Evolutionary conservation across 805 yeast genomes (phyloP).

Genomic region (Lachancea dasiensis): DNA sequence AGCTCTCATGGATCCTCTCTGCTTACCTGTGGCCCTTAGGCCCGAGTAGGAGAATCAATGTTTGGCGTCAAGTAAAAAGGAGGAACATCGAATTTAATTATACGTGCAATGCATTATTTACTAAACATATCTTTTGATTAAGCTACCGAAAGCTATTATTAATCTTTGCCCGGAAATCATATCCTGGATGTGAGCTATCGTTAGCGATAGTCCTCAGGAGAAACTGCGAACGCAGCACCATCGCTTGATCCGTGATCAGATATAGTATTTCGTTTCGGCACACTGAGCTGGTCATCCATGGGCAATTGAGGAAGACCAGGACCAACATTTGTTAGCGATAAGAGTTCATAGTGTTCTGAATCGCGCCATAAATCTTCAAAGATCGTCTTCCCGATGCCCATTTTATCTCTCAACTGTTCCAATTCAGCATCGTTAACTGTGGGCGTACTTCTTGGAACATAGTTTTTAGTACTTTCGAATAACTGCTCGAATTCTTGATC

Average conservation of each 20-base stretch:
- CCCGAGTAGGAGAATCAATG: too few relatives aligned
- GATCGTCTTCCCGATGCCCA: not conserved
- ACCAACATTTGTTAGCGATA: not conserved
- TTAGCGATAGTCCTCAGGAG: not conserved
- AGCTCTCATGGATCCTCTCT: too few relatives aligned
- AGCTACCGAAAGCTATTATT: too few relatives aligned
- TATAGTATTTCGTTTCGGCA: not conserved
- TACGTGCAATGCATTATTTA: too few relatives aligned
- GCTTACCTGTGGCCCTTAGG: too few relatives aligned
- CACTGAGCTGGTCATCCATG: not conserved
- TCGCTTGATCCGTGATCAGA: not conserved
- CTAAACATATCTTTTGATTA: too few relatives aligned
- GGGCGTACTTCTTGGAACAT: not conserved
- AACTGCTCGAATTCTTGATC: conserved; percentile 5
- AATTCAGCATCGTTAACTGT: not conserved
- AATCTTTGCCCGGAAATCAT: too few relatives aligned
- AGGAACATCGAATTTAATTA: too few relatives aligned
- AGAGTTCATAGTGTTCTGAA: conserved; percentile 2
- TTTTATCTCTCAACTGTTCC: conserved; percentile 1
- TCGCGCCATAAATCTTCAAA: conserved; percentile 5
- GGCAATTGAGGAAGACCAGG: too few relatives aligned
- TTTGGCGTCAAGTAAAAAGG: too few relatives aligned
- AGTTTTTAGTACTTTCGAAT: conserved; percentile 2
- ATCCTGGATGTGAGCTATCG: not conserved
- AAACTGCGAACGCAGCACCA: not conserved